Evolutionary conservation across 139 green algal species (phyloP).

Genomic region (Chlorokybus atmophyticus): DNA sequence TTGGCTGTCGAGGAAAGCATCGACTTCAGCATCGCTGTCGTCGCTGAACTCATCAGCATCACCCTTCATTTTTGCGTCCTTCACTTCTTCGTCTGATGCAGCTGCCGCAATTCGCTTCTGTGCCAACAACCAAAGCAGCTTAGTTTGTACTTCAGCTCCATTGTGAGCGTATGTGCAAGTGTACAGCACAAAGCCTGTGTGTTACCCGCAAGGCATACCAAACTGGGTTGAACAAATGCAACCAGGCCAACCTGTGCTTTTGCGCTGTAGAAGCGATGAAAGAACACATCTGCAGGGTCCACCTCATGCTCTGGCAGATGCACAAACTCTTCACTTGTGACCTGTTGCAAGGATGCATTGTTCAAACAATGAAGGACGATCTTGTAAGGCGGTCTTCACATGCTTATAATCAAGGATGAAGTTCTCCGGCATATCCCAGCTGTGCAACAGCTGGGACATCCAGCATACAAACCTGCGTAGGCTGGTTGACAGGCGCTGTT

Average conservation of each 20-base stretch:
- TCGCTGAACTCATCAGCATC: not conserved
- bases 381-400: no score
- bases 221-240: not conserved
- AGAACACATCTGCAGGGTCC: slow-evolving; percentile 61
- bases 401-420: no score
- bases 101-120: not conserved
- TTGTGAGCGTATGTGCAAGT: slow-evolving; percentile 4
- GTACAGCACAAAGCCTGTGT: not conserved
- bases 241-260: slow-evolving; percentile 11
- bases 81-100: not conserved
- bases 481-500: no score
- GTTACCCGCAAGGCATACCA: not conserved
- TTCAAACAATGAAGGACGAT: no score
- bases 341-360: not conserved
- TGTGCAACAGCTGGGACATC: no score
- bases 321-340: slow-evolving; percentile 48
- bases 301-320: slow-evolving; percentile 50
- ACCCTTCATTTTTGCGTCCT: not conserved
- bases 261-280: slow-evolving; percentile 57
- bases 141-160: slow-evolving; percentile 13
- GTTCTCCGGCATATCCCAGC: no score
- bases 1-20: not conserved
- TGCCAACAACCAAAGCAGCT: slow-evolving; percentile 1
- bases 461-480: no score
- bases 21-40: slow-evolving; percentile 13